Percentiles rank a stretch among this genome's conserved stretches.
phyloP scores from a whole-genome alignment of 1,139 yeast genomes.

The Blastobotrys petasosporus region DNA sequence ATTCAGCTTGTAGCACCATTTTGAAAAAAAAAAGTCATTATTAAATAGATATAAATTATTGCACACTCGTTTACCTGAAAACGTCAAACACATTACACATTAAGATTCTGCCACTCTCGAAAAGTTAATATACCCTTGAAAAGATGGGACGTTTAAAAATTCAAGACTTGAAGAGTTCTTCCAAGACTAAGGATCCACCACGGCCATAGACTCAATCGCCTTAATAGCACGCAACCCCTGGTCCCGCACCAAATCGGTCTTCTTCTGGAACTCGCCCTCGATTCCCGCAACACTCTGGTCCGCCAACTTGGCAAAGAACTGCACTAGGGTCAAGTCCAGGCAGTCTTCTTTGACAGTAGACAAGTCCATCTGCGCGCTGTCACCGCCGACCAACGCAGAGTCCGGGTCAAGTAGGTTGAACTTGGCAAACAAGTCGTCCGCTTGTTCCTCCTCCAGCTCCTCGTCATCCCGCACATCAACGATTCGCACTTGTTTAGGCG shows the following conservation, averaged over 20 bases:
- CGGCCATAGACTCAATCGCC: constrained; percentile 20
- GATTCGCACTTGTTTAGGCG: constrained; percentile 13
- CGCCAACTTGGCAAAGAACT: constrained; percentile 56
- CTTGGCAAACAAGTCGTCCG: constrained; percentile 39
- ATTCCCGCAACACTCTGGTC: constrained; percentile 30
- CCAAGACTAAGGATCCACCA: constrained; percentile 2
- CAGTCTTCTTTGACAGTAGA: not conserved
- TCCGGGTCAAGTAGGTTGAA: constrained; percentile 7
- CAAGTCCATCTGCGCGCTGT: not conserved
- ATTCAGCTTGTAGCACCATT: no score
- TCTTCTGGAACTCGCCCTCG: constrained; percentile 29
- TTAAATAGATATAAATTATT: no score
- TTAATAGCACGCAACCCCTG: constrained; percentile 27
- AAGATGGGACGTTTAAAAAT: not conserved
- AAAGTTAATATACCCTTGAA: no score
- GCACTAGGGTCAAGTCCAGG: constrained; percentile 53
- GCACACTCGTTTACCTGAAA: no score
- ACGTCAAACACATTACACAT: no score
- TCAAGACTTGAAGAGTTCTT: no score
- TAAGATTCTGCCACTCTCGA: no score
- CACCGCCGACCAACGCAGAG: constrained; percentile 7
- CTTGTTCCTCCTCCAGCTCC: no score
- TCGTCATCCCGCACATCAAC: constrained; percentile 18
- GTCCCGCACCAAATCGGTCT: constrained; percentile 27
- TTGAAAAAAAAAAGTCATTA: no score